Evolutionary conservation across 2,329 filamentous ascomycete species (phyloP).

Genomic region (Zopfia rhizophila): DNA sequence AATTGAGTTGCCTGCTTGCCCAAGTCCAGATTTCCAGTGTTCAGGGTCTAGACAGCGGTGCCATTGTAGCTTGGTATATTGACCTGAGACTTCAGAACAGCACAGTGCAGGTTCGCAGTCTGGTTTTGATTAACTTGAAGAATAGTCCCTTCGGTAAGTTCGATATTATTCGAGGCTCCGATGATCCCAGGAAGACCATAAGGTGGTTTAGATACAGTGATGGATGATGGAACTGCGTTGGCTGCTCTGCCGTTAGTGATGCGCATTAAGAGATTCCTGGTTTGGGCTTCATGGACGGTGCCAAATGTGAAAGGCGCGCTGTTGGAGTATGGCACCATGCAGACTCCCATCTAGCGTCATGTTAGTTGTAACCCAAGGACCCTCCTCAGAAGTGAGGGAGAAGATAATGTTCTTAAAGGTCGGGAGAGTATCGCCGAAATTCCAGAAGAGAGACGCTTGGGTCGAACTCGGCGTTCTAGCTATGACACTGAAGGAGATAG

Average conservation of each 20-base stretch:
- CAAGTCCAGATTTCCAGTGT: constrained; percentile 64
- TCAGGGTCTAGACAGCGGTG: constrained; percentile 65
- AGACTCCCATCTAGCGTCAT: constrained; percentile 44
- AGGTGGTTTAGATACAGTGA: constrained; percentile 71
- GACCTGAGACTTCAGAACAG: constrained; percentile 67
- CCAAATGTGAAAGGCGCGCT: constrained; percentile 64
- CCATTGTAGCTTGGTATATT: constrained; percentile 64
- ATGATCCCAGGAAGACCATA: constrained; percentile 67
- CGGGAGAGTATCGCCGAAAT: constrained; percentile 61
- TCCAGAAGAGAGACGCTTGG: constrained; percentile 61
- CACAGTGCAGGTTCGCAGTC: constrained; percentile 65
- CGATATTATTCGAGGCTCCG: constrained; percentile 64
- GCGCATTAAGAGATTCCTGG: constrained; percentile 61
- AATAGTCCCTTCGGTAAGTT: constrained; percentile 67
- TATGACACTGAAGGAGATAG: constrained; percentile 63
- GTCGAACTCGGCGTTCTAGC: constrained; percentile 48
- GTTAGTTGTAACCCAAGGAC: constrained; percentile 57
- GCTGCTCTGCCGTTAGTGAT: constrained; percentile 62
- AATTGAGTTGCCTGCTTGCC: constrained; percentile 66
- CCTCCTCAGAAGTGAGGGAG: constrained; percentile 56
- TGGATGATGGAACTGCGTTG: constrained; percentile 60
- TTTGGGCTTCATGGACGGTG: constrained; percentile 64
- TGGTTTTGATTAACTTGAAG: constrained; percentile 62
- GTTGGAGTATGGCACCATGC: constrained; percentile 57
- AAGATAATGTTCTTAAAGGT: constrained; percentile 58